Base-by-base conservation (phyloP, 768 basidiomycete species). In the Mycena epipterygia region DNA sequence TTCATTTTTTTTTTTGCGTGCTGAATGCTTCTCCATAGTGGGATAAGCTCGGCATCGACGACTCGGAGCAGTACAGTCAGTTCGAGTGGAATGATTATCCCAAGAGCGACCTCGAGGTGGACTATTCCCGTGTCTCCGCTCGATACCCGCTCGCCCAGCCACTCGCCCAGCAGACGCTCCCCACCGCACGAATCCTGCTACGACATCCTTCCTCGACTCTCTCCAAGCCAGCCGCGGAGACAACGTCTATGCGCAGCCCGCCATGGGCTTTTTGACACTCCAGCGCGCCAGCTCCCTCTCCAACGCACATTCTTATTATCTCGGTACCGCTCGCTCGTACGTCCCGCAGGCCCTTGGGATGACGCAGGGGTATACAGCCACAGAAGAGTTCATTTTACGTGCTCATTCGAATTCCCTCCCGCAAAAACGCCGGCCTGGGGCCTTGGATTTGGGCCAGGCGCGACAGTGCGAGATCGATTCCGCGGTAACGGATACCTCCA, bases 371-470 rank as follows among this genome's bases (percentile, higher is more conserved):
- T 93, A 89, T 71, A 93, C 92, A 0, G 83, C 90, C 2, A 84
- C 91, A 0, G 92, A 93, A 76, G 89, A 91, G 78, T 86, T 88
- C 70, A 89, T 93, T 57, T 86, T 93, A 76, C 90, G 89, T 79
- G 70, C 90, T 79, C 82, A 85, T 79, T 78, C 83, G 4, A 82
- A 86, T 67, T 77, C 75, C 49, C 60, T 68, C n/a, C 69, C 64
- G 17, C 72, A 61, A 56, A 73, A 74, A 46, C 77, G 82, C 11
- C 77, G 81, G 9, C 84, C 83, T 30, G 76, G 79, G 9, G 82
- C 83, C 51, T 74, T 85, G 41, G 80, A 83, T 67, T 73, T 84
- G 21, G 71, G 73, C 51, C 67, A 70, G 59, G 70, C 75, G 1
- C 74, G 74, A 23, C 72, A 76, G 41, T 74, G 73, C 27, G 73